These are phyloP conservation scores for Penicillium malachiteum DNA, from an alignment of 495 filamentous ascomycete genomes.

Conservation along the genomic window DNA sequence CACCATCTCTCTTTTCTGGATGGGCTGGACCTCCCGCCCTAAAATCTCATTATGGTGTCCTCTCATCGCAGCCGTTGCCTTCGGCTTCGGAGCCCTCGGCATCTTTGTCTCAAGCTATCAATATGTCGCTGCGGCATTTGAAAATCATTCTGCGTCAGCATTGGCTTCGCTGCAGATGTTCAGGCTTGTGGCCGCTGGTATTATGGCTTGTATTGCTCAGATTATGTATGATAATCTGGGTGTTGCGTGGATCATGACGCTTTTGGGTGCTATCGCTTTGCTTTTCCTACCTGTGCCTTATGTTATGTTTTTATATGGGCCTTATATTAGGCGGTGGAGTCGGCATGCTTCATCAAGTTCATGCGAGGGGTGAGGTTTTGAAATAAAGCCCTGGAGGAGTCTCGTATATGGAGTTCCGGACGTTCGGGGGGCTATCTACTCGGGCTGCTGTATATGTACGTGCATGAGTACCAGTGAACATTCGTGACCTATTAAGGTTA, in stretches of 20 bases:
- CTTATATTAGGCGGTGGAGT: constrained; percentile 9
- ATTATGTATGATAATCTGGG: constrained; percentile 50
- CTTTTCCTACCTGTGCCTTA: constrained; percentile 52
- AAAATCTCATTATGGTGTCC: constrained; percentile 50
- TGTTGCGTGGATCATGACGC: constrained; percentile 47
- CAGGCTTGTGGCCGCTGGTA: constrained; percentile 45
- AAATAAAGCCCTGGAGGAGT: too few relatives aligned
- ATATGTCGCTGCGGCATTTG: constrained; percentile 53
- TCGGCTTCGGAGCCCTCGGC: constrained; percentile 48
- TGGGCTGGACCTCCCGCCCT: constrained; percentile 51
- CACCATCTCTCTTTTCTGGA: constrained; percentile 57
- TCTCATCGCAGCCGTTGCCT: constrained; percentile 39
- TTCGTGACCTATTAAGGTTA: too few relatives aligned
- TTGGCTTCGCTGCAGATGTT: constrained; percentile 43
- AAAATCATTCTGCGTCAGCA: constrained; percentile 30
- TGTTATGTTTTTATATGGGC: constrained; percentile 20
- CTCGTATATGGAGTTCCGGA: too few relatives aligned
- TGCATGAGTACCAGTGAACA: too few relatives aligned
- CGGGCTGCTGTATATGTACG: too few relatives aligned
- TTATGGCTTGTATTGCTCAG: constrained; percentile 42
- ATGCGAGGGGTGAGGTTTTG: too few relatives aligned
- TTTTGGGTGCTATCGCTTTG: constrained; percentile 42
- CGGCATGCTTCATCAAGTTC: background rate
- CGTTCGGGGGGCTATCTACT: too few relatives aligned
- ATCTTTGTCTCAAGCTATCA: constrained; percentile 47